A percentile compares a stretch with the other conserved stretches of the same genome.
phyloP scores from a whole-genome alignment of 495 filamentous ascomycete genomes.

The Lasiosphaeriaceae sp. region DNA sequence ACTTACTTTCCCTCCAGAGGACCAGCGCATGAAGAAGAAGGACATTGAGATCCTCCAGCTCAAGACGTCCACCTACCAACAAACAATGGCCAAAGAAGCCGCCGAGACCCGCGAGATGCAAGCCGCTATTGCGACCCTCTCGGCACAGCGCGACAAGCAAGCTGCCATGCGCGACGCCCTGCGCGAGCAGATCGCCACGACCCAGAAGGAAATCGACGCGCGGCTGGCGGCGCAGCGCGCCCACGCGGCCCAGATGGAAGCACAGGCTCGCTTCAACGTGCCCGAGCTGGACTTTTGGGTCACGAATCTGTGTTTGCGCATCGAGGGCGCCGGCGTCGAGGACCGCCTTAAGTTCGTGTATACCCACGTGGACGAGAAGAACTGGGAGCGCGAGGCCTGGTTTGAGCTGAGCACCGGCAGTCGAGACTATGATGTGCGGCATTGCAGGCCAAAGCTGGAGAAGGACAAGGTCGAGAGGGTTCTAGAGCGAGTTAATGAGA shows the following conservation, averaged over 20 bases:
- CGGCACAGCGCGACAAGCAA: conserved; percentile 69
- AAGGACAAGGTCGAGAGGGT: conserved; percentile 65
- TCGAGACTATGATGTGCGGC: conserved; percentile 78
- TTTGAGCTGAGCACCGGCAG: conserved; percentile 82
- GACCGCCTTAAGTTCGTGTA: conserved; percentile 90
- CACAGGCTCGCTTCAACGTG: conserved; percentile 77
- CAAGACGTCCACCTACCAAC: conserved; percentile 71
- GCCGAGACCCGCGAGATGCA: conserved; percentile 89
- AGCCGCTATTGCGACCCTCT: conserved; percentile 68
- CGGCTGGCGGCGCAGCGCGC: conserved; percentile 48
- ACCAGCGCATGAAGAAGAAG: conserved; percentile 80
- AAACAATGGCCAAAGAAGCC: conserved; percentile 79
- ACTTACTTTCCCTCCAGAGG: conserved; percentile 53
- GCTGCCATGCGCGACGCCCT: conserved; percentile 68
- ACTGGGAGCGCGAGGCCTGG: conserved; percentile 87
- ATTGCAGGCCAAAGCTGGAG: conserved; percentile 76
- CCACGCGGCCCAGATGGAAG: conserved; percentile 60
- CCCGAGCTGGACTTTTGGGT: conserved; percentile 97
- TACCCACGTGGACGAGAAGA: conserved; percentile 78
- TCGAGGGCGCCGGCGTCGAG: conserved; percentile 81
- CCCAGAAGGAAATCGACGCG: conserved; percentile 62
- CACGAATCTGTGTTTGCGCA: conserved; percentile 77
- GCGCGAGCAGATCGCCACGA: conserved; percentile 71
- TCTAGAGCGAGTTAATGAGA: conserved; percentile 76
- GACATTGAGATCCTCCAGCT: conserved; percentile 80